Base-by-base conservation (phyloP, 1,139 yeast genomes). In the Pneumocystis canis region DNA sequence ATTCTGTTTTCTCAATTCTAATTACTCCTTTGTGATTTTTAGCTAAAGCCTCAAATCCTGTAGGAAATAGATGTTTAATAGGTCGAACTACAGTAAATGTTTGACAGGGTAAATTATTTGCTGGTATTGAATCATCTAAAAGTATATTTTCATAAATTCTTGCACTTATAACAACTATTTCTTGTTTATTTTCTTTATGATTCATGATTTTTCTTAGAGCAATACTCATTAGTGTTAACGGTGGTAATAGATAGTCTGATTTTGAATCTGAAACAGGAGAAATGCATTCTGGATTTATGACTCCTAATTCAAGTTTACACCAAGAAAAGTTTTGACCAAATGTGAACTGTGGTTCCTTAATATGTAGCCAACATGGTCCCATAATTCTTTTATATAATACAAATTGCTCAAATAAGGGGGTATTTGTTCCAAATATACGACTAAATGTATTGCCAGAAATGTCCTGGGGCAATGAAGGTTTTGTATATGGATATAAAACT, bases 321-420 rank as follows among this genome's bases (percentile, higher is more conserved):
- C 90, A 95, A 0, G 96, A 84, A 1, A 88, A 79, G 69, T 85
- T 85, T 64, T 77, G 80, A 64, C 85, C 76, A 1, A 83, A 73
- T 28, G 74, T 73, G 68, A 87, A 86, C 68, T 85, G 82, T 59
- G 85, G 85, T 60, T 81, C 78, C 58, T 79, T 77, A 61, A 94
- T 78, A 63, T 85, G 85, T 62, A 92, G 77, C 98, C 98, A 92
- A 72, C 98, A 89, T 1, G 99, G 99, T 5, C 99, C 99, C 96
- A 89, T 89, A 58, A 92, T 79, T 68, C 85, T 84, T 69, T 87
- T 80, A 72, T 86, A 88, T 37, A 89, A 72, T 14, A 89, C 95
- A 74, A 92, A 89, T 16, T 89, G 80, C 75, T 92, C 98, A 73
- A 92, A 89, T 56, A 88, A 78, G 64, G 80, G 80, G 2, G 94